A percentile compares a stretch with the other conserved stretches of the same genome.
These are phyloP conservation scores for Cylindrotheca fusiformis DNA, from an alignment of 108 stramenopile genomes.

Conservation along the genomic window DNA sequence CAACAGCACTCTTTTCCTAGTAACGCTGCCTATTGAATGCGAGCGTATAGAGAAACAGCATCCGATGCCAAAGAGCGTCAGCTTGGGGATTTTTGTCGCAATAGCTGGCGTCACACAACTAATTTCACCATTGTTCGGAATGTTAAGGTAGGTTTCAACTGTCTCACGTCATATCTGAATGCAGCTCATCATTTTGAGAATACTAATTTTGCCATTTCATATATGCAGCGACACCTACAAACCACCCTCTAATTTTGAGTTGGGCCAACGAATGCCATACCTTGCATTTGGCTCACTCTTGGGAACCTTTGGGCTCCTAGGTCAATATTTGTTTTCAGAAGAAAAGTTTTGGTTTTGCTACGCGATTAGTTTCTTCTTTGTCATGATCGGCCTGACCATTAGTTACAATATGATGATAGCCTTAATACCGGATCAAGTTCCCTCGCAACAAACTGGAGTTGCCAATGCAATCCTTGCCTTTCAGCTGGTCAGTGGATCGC, in stretches of 20 bases:
- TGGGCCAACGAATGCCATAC: conserved; percentile 61
- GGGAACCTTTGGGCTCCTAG: conserved; percentile 44
- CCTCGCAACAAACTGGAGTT: conserved; percentile 43
- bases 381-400: conserved; percentile 59
- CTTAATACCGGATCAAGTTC: conserved; percentile 56
- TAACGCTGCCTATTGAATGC: conserved; percentile 65
- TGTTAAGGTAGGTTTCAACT: no score
- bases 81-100: conserved; percentile 56
- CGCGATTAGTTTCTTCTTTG: conserved; percentile 37
- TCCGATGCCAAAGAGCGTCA: conserved; percentile 42
- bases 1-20: conserved; percentile 59
- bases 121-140: conserved; percentile 54
- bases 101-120: conserved; percentile 61
- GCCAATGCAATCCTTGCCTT: conserved; percentile 65
- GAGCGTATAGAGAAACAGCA: conserved; percentile 41
- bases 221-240: conserved; percentile 50
- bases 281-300: conserved; percentile 39
- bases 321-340: conserved; percentile 38
- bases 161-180: no score
- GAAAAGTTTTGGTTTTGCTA: conserved; percentile 47
- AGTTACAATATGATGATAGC: conserved; percentile 68
- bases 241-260: conserved; percentile 34
- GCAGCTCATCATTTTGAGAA: no score
- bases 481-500: conserved; percentile 45
- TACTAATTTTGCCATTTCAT: no score